A percentile compares a stretch with the other conserved stretches of the same genome.
Evolutionary conservation across 2,329 filamentous ascomycete species (phyloP).

Genomic region (Cyphellophora europaea): DNA sequence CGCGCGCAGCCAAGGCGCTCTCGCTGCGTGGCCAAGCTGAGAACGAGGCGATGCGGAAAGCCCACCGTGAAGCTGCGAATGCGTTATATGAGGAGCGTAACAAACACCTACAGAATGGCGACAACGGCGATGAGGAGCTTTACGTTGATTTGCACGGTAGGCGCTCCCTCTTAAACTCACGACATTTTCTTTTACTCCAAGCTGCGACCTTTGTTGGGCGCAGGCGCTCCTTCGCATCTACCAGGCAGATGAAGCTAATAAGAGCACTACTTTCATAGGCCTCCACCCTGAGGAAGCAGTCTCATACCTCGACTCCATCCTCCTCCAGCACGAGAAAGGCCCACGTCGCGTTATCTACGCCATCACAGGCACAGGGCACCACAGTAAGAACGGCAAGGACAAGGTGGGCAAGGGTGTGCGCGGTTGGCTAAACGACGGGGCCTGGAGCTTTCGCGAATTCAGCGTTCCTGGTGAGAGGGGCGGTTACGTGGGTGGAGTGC

Average conservation of each 20-base stretch:
- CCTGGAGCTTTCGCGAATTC: constrained; percentile 92
- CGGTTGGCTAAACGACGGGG: constrained; percentile 86
- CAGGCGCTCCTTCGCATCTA: too few species aligned
- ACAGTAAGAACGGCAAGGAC: constrained; percentile 97
- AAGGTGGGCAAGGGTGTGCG: constrained; percentile 94
- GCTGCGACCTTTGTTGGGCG: too few species aligned
- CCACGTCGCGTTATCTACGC: constrained; percentile 71
- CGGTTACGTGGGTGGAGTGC: constrained; percentile 56
- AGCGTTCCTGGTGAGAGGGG: constrained; percentile 91
- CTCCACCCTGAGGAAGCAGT: constrained; percentile 97
- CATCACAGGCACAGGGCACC: constrained; percentile 92
- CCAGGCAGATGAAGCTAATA: too few species aligned
- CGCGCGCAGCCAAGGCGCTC: constrained; percentile 86
- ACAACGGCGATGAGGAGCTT: constrained; percentile 55
- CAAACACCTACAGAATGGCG: constrained; percentile 45
- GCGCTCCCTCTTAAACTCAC: not conserved
- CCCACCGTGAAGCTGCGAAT: constrained; percentile 84
- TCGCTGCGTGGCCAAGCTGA: constrained; percentile 92
- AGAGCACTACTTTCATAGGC: too few species aligned
- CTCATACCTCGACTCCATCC: constrained; percentile 79
- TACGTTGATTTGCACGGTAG: constrained; percentile 93
- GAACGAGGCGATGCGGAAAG: constrained; percentile 94
- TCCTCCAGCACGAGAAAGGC: constrained; percentile 70
- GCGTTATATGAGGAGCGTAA: constrained; percentile 93
- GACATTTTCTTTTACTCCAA: too few species aligned